Evolutionary conservation across 2,329 filamentous ascomycete species (phyloP).

Genomic region (Gaeumannomyces sp.): DNA sequence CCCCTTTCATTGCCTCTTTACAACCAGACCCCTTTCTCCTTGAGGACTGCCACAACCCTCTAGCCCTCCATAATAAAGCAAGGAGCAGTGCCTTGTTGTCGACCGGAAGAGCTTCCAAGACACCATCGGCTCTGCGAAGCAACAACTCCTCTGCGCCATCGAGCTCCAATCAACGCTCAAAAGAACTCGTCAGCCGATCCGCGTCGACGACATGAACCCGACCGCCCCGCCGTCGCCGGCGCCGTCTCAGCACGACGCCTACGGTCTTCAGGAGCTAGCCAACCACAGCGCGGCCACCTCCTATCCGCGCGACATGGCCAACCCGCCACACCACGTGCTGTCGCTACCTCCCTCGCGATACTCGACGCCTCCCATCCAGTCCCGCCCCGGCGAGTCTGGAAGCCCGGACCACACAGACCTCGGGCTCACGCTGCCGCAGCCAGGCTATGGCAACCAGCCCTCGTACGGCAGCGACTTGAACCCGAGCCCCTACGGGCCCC

Average conservation of each 20-base stretch:
- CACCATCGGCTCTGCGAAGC: background rate
- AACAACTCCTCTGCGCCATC: background rate
- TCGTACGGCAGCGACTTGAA: background rate
- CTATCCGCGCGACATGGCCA: constrained; percentile 20
- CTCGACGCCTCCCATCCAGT: constrained; percentile 30
- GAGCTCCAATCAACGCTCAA: background rate
- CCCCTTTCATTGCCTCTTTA: background rate
- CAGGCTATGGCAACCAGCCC: constrained; percentile 14
- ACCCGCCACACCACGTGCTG: constrained; percentile 22
- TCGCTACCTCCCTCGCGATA: constrained; percentile 32
- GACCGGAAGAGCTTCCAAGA: background rate
- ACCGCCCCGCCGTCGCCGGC: constrained; percentile 34
- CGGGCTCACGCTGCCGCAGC: constrained; percentile 14
- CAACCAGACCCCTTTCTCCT: background rate
- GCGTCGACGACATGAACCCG: background rate
- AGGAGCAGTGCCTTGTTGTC: background rate
- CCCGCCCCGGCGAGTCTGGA: constrained; percentile 8
- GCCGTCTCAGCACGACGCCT: constrained; percentile 32
- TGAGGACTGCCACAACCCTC: background rate
- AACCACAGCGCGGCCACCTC: constrained; percentile 34
- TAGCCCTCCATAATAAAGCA: background rate
- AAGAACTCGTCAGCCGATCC: background rate
- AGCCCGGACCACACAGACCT: background rate
- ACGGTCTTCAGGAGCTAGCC: constrained; percentile 36
- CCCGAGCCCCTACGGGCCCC: background rate